Evolutionary conservation across 1,284 basidiomycete species (phyloP).

Genomic region (Naganishia albida): DNA sequence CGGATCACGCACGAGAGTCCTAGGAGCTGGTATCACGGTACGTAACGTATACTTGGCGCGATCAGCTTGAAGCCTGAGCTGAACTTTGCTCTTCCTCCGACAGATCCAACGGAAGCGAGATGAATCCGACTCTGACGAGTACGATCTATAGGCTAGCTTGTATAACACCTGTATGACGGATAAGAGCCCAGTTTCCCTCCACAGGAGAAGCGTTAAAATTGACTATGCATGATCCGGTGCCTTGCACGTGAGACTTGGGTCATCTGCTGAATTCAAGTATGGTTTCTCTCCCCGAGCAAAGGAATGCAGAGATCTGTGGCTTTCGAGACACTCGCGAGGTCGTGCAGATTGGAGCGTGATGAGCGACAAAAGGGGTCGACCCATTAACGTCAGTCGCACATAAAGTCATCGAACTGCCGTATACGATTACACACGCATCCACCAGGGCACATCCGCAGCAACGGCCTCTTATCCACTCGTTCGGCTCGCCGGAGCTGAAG

Average conservation of each 20-base stretch:
- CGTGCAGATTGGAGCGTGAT: too few relatives aligned
- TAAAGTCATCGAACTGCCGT: neutral
- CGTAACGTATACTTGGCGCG: slow-evolving; percentile 12
- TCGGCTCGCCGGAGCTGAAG: neutral
- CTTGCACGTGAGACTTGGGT: too few relatives aligned
- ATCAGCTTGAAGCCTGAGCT: neutral
- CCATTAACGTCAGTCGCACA: slow-evolving; percentile 16
- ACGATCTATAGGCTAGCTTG: slow-evolving; percentile 44
- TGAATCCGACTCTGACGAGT: slow-evolving; percentile 54
- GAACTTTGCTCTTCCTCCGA: neutral
- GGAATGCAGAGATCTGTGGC: too few relatives aligned
- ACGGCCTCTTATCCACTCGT: neutral
- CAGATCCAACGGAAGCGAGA: slow-evolving; percentile 54
- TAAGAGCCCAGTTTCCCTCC: neutral
- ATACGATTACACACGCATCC: slow-evolving; percentile 4
- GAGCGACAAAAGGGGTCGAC: too few relatives aligned
- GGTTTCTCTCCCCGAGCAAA: too few relatives aligned
- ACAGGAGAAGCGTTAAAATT: too few relatives aligned
- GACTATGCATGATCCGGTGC: too few relatives aligned
- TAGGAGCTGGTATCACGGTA: slow-evolving; percentile 53
- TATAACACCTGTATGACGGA: too few relatives aligned
- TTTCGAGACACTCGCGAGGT: too few relatives aligned
- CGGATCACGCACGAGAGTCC: slow-evolving; percentile 44
- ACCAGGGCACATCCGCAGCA: neutral
- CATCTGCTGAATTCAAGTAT: too few relatives aligned